Percentiles rank a stretch among this genome's conserved stretches.
phyloP scores from a whole-genome alignment of 2,329 filamentous ascomycete species.

The Aureobasidium melanogenum region DNA sequence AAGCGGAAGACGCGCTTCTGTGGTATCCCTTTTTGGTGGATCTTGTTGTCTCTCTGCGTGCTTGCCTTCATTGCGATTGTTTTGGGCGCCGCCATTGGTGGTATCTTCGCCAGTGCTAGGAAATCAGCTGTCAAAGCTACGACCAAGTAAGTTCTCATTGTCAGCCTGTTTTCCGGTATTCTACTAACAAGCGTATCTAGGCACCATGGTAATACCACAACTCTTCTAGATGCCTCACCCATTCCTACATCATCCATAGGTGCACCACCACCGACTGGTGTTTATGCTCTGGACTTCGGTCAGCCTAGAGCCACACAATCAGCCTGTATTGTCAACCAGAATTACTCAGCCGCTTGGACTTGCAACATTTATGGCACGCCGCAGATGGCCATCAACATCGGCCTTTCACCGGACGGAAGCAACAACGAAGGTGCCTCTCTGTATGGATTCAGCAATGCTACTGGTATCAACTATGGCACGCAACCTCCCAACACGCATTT shows the following conservation, averaged over 20 bases:
- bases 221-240: slow-evolving; percentile 38
- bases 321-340: slow-evolving; percentile 49
- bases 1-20: slow-evolving; percentile 28
- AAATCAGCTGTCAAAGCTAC: slow-evolving; percentile 10
- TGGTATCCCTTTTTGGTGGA: slow-evolving; percentile 27
- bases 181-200: background rate
- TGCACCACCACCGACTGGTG: slow-evolving; percentile 45
- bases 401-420: slow-evolving; percentile 14
- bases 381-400: slow-evolving; percentile 23
- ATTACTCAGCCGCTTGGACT: slow-evolving; percentile 52
- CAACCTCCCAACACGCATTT: slow-evolving; percentile 43
- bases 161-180: background rate
- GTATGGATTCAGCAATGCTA: slow-evolving; percentile 21
- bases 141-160: background rate
- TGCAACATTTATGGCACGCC: slow-evolving; percentile 42
- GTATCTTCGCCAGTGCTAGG: slow-evolving; percentile 22
- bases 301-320: slow-evolving; percentile 42
- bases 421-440: slow-evolving; percentile 22
- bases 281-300: slow-evolving; percentile 46
- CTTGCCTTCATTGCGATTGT: slow-evolving; percentile 25
- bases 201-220: background rate
- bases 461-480: slow-evolving; percentile 48
- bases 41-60: slow-evolving; percentile 22
- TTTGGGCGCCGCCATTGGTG: slow-evolving; percentile 27
- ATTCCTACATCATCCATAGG: slow-evolving; percentile 46